Evolutionary conservation across 2,329 filamentous ascomycete genomes (phyloP), one percentile per base, ranked within the genome.

Genomic region (Kalmusia sp.): DNA sequence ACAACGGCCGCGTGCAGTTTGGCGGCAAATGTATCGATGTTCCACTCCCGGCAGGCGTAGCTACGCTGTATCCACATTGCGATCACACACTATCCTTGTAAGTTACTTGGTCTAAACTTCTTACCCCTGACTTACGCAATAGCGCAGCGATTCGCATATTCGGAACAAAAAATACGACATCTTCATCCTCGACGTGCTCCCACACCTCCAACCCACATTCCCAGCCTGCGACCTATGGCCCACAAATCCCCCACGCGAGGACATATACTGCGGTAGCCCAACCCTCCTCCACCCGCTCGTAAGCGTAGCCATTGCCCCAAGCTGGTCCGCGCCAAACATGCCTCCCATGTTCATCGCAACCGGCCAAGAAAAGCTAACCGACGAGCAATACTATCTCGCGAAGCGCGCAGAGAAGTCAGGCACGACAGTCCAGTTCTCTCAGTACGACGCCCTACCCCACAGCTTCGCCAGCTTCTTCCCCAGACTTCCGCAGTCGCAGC

Each of bases 401-500:
- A 70, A 75, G 27, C 78, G 79, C 50, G 78, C 89, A 19, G 76
- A 77, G 19, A 61, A 66, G 11, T 81, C 87, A 27, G 84, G 83
- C 6, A 86, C 88, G 2, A 66, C 64, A 1, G 82, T 91, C 0
- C 78, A 83, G 3, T 87, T 85, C 57, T 86, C 89, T 71, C 83
- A 90, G 74, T 92, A 85, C 70, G 86, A 91, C 71, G 86, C 84
- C 3, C 92, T 92, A 89, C 87, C 89, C 45, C 89, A 91, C 71
- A 85, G 83, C 61, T 92, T 79, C 57, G 63, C 59, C 0, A 66
- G 75, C 68, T 49, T 76, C 30, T 52, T 47, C 17, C 49, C 49
- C 12, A 39, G 33, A 4, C 31, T 52, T 5, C 22, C 33, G 8
- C 49, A 52, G 12, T 52, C 49, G 19, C 19, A 28, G 15, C 40